phyloP scores from a whole-genome alignment of 371 early-diverging fungal genomes.

The Choanephora cucurbitarum region DNA sequence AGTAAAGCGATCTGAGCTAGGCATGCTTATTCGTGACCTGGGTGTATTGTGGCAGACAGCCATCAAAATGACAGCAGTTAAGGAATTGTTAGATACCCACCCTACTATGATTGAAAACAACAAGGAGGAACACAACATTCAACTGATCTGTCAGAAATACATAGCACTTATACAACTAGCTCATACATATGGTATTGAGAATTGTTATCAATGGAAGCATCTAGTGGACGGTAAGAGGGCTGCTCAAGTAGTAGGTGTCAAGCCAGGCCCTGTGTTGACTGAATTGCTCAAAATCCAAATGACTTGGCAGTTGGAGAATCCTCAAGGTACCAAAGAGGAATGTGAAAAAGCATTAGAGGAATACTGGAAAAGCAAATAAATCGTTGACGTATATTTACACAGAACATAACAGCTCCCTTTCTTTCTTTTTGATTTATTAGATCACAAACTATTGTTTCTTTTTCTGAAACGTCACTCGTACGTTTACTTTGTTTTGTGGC shows the following conservation, averaged over 20 bases:
- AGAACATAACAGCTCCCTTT: background rate
- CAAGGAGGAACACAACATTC: constrained; percentile 5
- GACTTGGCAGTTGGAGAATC: constrained; percentile 76
- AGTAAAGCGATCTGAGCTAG: constrained; percentile 38
- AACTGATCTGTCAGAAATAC: constrained; percentile 39
- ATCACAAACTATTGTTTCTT: background rate
- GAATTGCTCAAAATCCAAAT: constrained; percentile 59
- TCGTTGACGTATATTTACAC: background rate
- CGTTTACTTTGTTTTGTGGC: constrained; percentile 27
- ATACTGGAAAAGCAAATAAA: constrained; percentile 34
- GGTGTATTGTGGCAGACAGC: constrained; percentile 65
- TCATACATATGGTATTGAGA: constrained; percentile 44
- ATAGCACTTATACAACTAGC: constrained; percentile 36
- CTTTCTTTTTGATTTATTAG: background rate
- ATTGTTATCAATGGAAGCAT: constrained; percentile 63
- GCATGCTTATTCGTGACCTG: constrained; percentile 58
- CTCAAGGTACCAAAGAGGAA: constrained; percentile 59
- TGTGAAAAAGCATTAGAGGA: constrained; percentile 48
- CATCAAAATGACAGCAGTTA: constrained; percentile 57
- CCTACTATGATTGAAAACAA: constrained; percentile 17
- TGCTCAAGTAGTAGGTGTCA: constrained; percentile 56
- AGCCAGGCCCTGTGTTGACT: constrained; percentile 66
- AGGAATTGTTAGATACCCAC: constrained; percentile 45
- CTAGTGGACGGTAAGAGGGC: constrained; percentile 70
- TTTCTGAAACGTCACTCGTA: constrained; percentile 23